Percentiles rank a stretch among this genome's conserved stretches.
phyloP scores from a whole-genome alignment of 202 grass and related monocot genomes.

The Bolboschoenoplectus hybrid region DNA sequence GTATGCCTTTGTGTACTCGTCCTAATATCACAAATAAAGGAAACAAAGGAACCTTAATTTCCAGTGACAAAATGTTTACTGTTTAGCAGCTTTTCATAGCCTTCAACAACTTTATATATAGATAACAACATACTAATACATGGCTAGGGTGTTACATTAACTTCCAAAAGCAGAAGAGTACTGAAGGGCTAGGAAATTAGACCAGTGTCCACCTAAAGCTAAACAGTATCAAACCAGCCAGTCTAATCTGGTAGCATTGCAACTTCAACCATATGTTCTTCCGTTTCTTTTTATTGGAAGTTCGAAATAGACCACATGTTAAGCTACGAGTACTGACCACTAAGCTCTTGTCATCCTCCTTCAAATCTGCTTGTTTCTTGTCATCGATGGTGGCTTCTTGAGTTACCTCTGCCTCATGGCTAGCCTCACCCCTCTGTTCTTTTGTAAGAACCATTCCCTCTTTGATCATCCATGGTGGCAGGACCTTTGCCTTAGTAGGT shows the following conservation, averaged over 20 bases:
- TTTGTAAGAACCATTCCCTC: constrained; percentile 96
- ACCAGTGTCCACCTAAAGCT: neutral
- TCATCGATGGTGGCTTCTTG: constrained; percentile 50
- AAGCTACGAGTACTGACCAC: constrained; percentile 50
- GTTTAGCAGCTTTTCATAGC: neutral
- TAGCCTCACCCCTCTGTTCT: constrained; percentile 84
- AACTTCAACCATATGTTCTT: neutral
- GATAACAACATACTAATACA: neutral
- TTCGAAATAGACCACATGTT: neutral
- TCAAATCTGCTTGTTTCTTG: constrained; percentile 59
- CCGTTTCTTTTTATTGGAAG: constrained; percentile 14
- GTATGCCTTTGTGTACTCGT: constrained; percentile 88
- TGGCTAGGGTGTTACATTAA: neutral
- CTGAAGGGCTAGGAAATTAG: neutral
- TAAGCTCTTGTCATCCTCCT: constrained; percentile 70
- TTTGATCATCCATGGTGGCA: constrained; percentile 98
- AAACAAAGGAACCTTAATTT: constrained; percentile 27
- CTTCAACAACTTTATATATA: neutral
- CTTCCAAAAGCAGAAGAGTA: neutral
- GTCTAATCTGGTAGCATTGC: neutral
- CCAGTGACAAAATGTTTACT: constrained; percentile 2
- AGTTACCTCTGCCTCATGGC: constrained; percentile 37
- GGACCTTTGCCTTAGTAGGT: constrained; percentile 55
- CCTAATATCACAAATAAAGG: constrained; percentile 46
- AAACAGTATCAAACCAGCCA: neutral